Conservation (phyloP, 805 yeast species). For the Metschnikowia cerradonensis region DNA sequence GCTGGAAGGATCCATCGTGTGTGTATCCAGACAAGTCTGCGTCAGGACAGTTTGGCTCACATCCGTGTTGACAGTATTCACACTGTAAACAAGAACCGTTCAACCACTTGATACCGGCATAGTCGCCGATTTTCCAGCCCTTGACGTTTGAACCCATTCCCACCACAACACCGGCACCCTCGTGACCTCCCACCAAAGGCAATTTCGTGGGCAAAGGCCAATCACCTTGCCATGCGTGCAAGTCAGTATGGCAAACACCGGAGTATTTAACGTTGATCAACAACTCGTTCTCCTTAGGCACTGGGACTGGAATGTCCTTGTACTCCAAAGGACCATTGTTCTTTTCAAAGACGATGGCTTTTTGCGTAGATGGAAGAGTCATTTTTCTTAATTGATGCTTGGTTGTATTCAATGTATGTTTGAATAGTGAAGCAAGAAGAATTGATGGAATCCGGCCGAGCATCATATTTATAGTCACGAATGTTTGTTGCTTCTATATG, state of each 20-base stretch:
- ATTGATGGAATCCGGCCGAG: background rate
- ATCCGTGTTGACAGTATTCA: constrained; percentile 39
- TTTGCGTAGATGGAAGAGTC: constrained; percentile 38
- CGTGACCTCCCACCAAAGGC: constrained; percentile 47
- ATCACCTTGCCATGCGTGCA: constrained; percentile 47
- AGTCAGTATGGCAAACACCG: constrained; percentile 46
- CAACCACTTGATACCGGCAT: constrained; percentile 45
- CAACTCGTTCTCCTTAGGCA: constrained; percentile 38
- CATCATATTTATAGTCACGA: background rate
- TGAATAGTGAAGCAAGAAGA: background rate
- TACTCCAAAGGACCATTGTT: constrained; percentile 41
- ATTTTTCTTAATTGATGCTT: constrained; percentile 7
- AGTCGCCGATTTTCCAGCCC: constrained; percentile 43
- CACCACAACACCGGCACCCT: constrained; percentile 47
- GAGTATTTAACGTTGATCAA: constrained; percentile 44
- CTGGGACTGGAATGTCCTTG: constrained; percentile 39
- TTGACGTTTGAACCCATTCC: constrained; percentile 39
- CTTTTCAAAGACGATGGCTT: constrained; percentile 41
- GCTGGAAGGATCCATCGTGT: constrained; percentile 68
- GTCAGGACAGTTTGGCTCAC: constrained; percentile 54
- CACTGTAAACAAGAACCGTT: constrained; percentile 42
- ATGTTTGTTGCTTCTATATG: background rate
- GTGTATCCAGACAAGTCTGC: constrained; percentile 75
- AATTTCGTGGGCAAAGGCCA: constrained; percentile 44
- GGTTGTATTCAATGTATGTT: background rate